phyloP scores from a whole-genome alignment of 2,329 filamentous ascomycete species.

The Paraconiothyrium sp. region DNA sequence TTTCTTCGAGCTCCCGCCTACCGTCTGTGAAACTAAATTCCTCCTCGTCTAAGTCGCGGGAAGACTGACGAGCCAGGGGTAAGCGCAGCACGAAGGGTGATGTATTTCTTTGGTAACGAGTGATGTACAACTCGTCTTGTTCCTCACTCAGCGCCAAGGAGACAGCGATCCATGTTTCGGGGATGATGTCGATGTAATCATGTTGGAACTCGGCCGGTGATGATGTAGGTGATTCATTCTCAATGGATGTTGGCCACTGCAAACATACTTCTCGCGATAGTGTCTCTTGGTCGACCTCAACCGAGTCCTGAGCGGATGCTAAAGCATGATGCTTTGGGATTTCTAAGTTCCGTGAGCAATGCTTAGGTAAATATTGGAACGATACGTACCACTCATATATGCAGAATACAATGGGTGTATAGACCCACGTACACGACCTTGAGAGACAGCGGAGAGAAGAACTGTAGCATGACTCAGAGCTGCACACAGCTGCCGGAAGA shows the following conservation, averaged over 20 bases:
- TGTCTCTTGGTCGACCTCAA: constrained; percentile 59
- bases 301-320: constrained; percentile 69
- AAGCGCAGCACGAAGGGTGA: constrained; percentile 87
- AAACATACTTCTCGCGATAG: constrained; percentile 46
- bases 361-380: not conserved
- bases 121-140: constrained; percentile 84
- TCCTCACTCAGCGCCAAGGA: constrained; percentile 86
- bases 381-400: constrained; percentile 47
- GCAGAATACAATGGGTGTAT: constrained; percentile 53
- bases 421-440: constrained; percentile 38
- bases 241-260: constrained; percentile 52
- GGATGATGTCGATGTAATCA: constrained; percentile 87
- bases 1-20: constrained; percentile 79
- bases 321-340: constrained; percentile 75
- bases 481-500: constrained; percentile 63
- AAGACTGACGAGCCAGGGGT: constrained; percentile 83
- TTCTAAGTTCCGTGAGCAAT: constrained; percentile 58
- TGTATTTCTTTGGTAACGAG: constrained; percentile 79
- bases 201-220: constrained; percentile 70
- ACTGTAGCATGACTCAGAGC: constrained; percentile 50
- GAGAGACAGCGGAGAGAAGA: constrained; percentile 50
- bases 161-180: constrained; percentile 82
- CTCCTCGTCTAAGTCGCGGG: constrained; percentile 80
- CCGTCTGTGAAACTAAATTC: constrained; percentile 86
- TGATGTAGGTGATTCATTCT: constrained; percentile 47